Percentiles rank a stretch among this genome's conserved stretches.
Conservation (phyloP, 352 stramenopile species). For the Globisporangium megalacanthum region DNA sequence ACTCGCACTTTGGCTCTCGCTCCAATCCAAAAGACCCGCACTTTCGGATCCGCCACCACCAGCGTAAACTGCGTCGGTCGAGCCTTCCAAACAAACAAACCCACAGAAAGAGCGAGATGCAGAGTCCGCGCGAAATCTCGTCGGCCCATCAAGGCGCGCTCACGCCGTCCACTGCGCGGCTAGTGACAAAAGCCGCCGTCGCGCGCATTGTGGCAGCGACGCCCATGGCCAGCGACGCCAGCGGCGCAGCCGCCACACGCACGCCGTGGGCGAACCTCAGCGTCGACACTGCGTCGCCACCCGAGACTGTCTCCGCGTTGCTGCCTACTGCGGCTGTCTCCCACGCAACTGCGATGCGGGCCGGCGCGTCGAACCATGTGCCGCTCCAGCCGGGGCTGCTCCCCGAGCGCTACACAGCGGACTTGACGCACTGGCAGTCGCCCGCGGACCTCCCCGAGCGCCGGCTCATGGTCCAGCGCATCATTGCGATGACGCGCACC, state of each 20-base stretch:
- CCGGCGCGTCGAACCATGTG: slow-evolving; percentile 38
- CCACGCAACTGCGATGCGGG: slow-evolving; percentile 35
- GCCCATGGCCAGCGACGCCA: slow-evolving; percentile 5
- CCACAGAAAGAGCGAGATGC: neutral
- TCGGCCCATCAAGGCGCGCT: slow-evolving; percentile 59
- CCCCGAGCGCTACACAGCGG: slow-evolving; percentile 69
- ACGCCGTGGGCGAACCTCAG: slow-evolving; percentile 74
- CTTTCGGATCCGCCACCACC: neutral
- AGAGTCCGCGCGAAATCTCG: slow-evolving; percentile 64
- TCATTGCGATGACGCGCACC: slow-evolving; percentile 82
- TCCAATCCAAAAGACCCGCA: neutral
- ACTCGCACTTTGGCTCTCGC: neutral
- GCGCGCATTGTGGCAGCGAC: slow-evolving; percentile 16
- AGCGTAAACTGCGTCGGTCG: too few relatives aligned
- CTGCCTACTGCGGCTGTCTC: neutral
- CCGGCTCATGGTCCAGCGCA: slow-evolving; percentile 80
- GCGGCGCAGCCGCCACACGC: slow-evolving; percentile 6
- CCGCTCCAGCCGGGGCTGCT: slow-evolving; percentile 48
- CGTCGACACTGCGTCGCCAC: slow-evolving; percentile 39
- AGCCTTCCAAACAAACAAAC: neutral
- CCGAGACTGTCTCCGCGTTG: slow-evolving; percentile 5
- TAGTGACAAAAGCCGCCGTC: slow-evolving; percentile 42
- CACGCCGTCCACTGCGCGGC: slow-evolving; percentile 51
- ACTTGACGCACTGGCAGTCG: slow-evolving; percentile 83
- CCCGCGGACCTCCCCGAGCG: slow-evolving; percentile 72